phyloP scores from a whole-genome alignment of 2,329 filamentous ascomycete species.

The Diaporthe ilicicola region DNA sequence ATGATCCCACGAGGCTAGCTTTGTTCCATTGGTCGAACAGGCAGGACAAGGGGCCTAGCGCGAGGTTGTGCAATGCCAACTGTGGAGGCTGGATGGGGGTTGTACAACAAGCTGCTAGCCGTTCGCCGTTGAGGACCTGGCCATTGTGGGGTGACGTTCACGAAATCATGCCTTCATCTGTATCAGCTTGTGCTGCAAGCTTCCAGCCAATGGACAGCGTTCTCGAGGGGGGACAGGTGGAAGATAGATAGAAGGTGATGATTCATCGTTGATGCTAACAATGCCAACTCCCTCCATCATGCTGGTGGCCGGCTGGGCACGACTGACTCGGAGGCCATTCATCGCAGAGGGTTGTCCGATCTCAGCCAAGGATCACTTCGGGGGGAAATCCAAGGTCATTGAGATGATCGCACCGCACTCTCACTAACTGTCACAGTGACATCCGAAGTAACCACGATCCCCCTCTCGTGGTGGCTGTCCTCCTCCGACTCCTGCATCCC shows the following conservation, averaged over 20 bases:
- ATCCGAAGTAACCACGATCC: slow-evolving; percentile 6
- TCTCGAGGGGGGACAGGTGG: background rate
- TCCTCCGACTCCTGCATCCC: slow-evolving; percentile 7
- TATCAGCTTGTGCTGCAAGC: background rate
- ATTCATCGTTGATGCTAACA: slow-evolving; percentile 22
- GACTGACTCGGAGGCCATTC: slow-evolving; percentile 4
- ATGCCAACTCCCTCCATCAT: background rate
- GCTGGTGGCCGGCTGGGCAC: background rate
- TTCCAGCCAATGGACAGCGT: background rate
- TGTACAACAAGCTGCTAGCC: background rate
- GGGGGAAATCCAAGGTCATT: slow-evolving; percentile 1
- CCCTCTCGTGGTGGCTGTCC: background rate
- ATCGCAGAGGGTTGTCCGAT: background rate
- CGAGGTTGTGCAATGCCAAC: background rate
- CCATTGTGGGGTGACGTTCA: background rate
- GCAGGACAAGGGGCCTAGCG: background rate
- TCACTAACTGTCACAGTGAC: slow-evolving; percentile 18
- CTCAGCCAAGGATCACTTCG: background rate
- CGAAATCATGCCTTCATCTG: background rate
- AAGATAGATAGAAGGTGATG: slow-evolving; percentile 1
- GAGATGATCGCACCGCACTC: background rate
- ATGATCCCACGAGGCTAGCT: background rate
- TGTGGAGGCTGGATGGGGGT: background rate
- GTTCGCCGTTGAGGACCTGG: background rate
- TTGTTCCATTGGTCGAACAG: background rate